A percentile compares a stretch with the other conserved stretches of the same genome.
Evolutionary conservation across 176 grass and related monocot genomes (phyloP).

Genomic region (Triticum dicoccoides): DNA sequence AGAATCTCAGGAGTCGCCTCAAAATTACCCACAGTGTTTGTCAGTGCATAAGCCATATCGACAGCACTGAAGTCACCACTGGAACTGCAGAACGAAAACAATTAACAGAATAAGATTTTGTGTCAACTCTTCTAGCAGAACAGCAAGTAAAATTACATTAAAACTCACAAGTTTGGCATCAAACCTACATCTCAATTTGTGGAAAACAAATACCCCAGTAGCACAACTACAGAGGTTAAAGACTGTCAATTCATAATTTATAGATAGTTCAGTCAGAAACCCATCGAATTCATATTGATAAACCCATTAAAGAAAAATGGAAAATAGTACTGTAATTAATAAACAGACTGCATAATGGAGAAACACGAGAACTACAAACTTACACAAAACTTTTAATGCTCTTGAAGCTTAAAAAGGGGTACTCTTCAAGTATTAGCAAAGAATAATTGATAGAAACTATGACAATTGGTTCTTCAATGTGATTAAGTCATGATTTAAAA

Average conservation of each 20-base stretch:
- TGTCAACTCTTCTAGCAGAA: slow-evolving; percentile 4
- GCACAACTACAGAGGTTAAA: not conserved
- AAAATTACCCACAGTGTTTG: slow-evolving; percentile 28
- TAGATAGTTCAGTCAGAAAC: not conserved
- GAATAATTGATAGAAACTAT: not conserved
- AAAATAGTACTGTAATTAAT: not conserved
- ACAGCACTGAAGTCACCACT: slow-evolving; percentile 49
- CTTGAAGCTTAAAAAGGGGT: not conserved
- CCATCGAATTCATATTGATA: not conserved
- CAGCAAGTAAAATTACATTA: slow-evolving; percentile 15
- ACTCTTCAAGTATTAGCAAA: not conserved
- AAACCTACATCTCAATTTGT: slow-evolving; percentile 3
- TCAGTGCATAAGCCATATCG: slow-evolving; percentile 56
- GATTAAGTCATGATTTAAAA: slow-evolving; percentile 1
- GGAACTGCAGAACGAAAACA: slow-evolving; percentile 53
- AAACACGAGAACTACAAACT: slow-evolving; percentile 9
- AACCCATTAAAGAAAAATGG: not conserved
- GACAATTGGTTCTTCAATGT: not conserved
- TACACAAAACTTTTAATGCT: slow-evolving; percentile 19
- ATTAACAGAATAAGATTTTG: not conserved
- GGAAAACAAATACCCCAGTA: slow-evolving; percentile 14
- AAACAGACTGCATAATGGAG: not conserved
- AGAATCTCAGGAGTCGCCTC: slow-evolving; percentile 69
- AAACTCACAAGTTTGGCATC: slow-evolving; percentile 4
- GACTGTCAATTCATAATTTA: slow-evolving; percentile 13